These are phyloP conservation scores for Phytophthora meadii DNA, from an alignment of 352 stramenopile genomes.

Conservation along the genomic window DNA sequence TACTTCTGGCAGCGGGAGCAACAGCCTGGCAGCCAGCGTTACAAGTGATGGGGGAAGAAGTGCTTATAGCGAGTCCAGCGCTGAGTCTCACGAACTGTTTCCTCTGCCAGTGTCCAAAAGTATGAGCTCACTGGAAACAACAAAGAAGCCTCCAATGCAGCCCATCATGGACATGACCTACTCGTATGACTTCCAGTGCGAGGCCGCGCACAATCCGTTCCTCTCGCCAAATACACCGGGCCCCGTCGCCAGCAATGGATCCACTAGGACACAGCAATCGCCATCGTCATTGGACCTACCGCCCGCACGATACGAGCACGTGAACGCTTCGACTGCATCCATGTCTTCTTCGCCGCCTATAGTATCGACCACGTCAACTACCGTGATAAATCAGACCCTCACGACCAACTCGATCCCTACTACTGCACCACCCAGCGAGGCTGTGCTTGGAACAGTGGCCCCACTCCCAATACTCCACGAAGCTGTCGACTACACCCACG, in stretches of 20 bases:
- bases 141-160: constrained; percentile 27
- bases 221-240: constrained; percentile 29
- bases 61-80: constrained; percentile 28
- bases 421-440: neutral
- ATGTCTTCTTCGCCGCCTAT: neutral
- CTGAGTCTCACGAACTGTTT: constrained; percentile 41
- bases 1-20: constrained; percentile 11
- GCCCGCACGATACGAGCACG: constrained; percentile 1
- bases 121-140: constrained; percentile 30
- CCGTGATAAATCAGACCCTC: neutral
- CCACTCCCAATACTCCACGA: constrained; percentile 17
- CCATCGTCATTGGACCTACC: constrained; percentile 9
- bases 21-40: constrained; percentile 28
- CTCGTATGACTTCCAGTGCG: constrained; percentile 72
- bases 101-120: constrained; percentile 36
- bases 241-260: constrained; percentile 2
- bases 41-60: constrained; percentile 34
- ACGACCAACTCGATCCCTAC: neutral
- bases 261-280: neutral
- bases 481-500: constrained; percentile 29
- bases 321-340: neutral
- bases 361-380: neutral
- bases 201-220: constrained; percentile 67
- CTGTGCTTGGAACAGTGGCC: constrained; percentile 15
- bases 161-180: constrained; percentile 71